These are phyloP conservation scores for Plasmodium gallinaceum DNA, from an alignment of 169 alveolate genomes.

Conservation along the genomic window DNA sequence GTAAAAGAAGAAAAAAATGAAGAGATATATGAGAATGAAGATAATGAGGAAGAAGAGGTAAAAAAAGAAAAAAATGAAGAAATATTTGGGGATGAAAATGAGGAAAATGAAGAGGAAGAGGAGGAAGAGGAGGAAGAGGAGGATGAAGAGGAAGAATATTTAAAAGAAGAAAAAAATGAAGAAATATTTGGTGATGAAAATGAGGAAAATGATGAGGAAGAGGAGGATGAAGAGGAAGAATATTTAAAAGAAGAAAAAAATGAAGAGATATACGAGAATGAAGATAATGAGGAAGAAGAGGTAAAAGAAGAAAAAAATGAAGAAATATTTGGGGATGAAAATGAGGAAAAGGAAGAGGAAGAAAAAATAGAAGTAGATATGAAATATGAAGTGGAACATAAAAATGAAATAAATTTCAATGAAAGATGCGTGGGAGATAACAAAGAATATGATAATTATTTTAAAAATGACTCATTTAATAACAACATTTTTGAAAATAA, in stretches of 20 bases:
- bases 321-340: not conserved
- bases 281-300: not conserved
- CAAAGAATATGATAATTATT: not conserved
- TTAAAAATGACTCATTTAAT: not conserved
- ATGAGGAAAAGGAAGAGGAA: slow-evolving; percentile 7
- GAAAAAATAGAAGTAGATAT: slow-evolving; percentile 2
- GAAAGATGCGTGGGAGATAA: not conserved
- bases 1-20: not conserved
- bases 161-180: slow-evolving; percentile 5
- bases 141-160: not conserved
- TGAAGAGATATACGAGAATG: not conserved
- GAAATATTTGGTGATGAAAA: slow-evolving; percentile 9
- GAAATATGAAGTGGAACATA: not conserved
- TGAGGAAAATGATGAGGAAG: slow-evolving; percentile 1
- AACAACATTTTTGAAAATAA: not conserved
- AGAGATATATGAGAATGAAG: not conserved
- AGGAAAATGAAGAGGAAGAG: slow-evolving; percentile 1
- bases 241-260: not conserved
- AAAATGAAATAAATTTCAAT: not conserved
- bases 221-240: slow-evolving; percentile 10
- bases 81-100: not conserved
- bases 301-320: not conserved
- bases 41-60: not conserved
- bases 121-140: slow-evolving; percentile 7
- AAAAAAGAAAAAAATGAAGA: not conserved